Evolutionary conservation across 768 basidiomycete genomes (phyloP).

Genomic region (Leccinum olivaceopallidum): DNA sequence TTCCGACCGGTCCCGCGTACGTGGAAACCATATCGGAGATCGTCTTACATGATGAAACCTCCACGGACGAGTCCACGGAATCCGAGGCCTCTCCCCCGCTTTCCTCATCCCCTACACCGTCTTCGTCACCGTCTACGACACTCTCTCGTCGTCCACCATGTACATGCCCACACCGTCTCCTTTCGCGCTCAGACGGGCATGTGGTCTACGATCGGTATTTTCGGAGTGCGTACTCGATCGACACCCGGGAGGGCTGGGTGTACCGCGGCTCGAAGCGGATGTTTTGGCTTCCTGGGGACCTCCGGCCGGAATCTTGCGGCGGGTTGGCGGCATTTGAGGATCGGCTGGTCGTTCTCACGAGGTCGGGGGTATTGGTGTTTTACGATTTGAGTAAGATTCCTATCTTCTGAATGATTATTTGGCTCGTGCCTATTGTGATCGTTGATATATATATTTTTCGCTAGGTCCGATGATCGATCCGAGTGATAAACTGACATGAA

Average conservation of each 20-base stretch:
- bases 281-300: conserved; percentile 20
- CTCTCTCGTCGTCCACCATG: background rate
- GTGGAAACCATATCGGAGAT: background rate
- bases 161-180: conserved; percentile 11
- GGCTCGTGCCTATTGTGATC: background rate
- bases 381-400: conserved; percentile 19
- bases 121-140: background rate
- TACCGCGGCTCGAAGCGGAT: conserved; percentile 14
- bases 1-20: background rate
- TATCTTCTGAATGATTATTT: background rate
- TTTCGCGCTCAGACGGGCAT: conserved; percentile 13
- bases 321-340: conserved; percentile 14
- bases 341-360: conserved; percentile 8
- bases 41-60: background rate
- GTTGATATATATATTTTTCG: background rate
- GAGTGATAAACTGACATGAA: background rate
- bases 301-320: conserved; percentile 10
- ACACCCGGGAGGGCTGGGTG: conserved; percentile 17
- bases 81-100: background rate
- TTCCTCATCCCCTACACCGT: background rate
- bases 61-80: background rate
- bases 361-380: conserved; percentile 1
- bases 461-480: conserved; percentile 1
- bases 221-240: conserved; percentile 16
- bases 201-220: conserved; percentile 17